These are phyloP conservation scores for Alternaria panax DNA, from an alignment of 2,329 filamentous ascomycete species.

Conservation along the genomic window DNA sequence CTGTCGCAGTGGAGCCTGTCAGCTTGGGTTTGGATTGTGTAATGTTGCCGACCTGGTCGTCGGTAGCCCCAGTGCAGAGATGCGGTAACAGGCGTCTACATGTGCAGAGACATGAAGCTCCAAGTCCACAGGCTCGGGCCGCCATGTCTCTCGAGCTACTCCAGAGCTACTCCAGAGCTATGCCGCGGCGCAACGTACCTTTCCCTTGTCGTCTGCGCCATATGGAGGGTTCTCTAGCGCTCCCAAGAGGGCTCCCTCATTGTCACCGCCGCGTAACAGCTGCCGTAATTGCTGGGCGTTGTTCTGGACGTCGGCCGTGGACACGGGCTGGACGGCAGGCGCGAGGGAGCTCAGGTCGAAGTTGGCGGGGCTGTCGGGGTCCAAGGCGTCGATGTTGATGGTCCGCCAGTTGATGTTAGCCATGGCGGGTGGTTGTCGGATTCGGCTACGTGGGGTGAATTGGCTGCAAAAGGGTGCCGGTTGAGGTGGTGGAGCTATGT, in stretches of 20 bases:
- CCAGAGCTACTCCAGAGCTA: slow-evolving; percentile 9
- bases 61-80: slow-evolving; percentile 34
- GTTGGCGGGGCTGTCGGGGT: slow-evolving; percentile 88
- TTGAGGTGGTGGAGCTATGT: slow-evolving; percentile 27
- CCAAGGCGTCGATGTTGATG: slow-evolving; percentile 91
- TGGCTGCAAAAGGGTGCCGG: slow-evolving; percentile 10
- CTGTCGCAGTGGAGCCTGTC: slow-evolving; percentile 56
- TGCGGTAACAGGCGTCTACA: slow-evolving; percentile 29
- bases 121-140: slow-evolving; percentile 10
- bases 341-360: slow-evolving; percentile 87
- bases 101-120: slow-evolving; percentile 15
- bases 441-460: not conserved
- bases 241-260: slow-evolving; percentile 83
- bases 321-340: slow-evolving; percentile 76
- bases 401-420: slow-evolving; percentile 74
- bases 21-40: slow-evolving; percentile 34
- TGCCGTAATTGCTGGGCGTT: slow-evolving; percentile 84
- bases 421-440: slow-evolving; percentile 42
- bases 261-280: slow-evolving; percentile 83
- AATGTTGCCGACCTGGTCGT: slow-evolving; percentile 28
- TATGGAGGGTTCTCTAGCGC: slow-evolving; percentile 87
- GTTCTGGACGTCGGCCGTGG: slow-evolving; percentile 78
- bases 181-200: slow-evolving; percentile 51
- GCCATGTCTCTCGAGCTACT: slow-evolving; percentile 13
- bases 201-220: slow-evolving; percentile 61